Evolutionary conservation across 2,329 filamentous ascomycete species (phyloP).

Genomic region (Pseudonectria buxi): DNA sequence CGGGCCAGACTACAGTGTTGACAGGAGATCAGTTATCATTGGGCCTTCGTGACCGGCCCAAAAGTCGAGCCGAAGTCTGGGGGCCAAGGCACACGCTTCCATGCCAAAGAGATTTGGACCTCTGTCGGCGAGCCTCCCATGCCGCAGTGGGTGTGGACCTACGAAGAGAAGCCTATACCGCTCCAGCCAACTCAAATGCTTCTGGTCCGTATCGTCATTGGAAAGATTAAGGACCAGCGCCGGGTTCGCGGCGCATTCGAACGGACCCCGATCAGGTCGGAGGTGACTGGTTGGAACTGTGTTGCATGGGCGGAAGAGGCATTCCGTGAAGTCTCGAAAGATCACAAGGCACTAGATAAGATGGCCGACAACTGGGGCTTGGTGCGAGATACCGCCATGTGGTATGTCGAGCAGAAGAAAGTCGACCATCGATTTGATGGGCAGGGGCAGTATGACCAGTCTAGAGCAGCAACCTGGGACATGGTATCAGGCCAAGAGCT

Average conservation of each 20-base stretch:
- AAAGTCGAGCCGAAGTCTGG: slow-evolving; percentile 18
- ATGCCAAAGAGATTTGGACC: slow-evolving; percentile 23
- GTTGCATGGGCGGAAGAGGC: slow-evolving; percentile 37
- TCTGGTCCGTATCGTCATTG: slow-evolving; percentile 14
- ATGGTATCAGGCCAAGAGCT: slow-evolving; percentile 19
- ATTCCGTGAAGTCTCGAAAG: slow-evolving; percentile 21
- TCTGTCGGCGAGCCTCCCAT: slow-evolving; percentile 1
- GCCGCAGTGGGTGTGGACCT: slow-evolving; percentile 17
- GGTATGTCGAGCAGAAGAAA: slow-evolving; percentile 33
- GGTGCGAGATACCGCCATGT: slow-evolving; percentile 30
- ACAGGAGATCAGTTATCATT: slow-evolving; percentile 33
- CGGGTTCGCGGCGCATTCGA: slow-evolving; percentile 20
- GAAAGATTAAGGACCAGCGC: slow-evolving; percentile 23
- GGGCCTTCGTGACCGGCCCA: slow-evolving; percentile 29
- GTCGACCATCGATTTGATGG: slow-evolving; percentile 34
- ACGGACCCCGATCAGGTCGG: slow-evolving; percentile 4
- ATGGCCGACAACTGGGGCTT: slow-evolving; percentile 25
- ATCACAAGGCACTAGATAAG: slow-evolving; percentile 27
- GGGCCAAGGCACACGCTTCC: slow-evolving; percentile 20
- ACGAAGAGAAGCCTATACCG: slow-evolving; percentile 16
- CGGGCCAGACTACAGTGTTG: no score
- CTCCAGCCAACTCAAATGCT: slow-evolving; percentile 4
- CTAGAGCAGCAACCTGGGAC: slow-evolving; percentile 29
- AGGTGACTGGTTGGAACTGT: slow-evolving; percentile 18
- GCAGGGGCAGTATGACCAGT: slow-evolving; percentile 22